Base-by-base conservation (phyloP, 2,329 filamentous ascomycete genomes). In the Paecilomyces formosus region DNA sequence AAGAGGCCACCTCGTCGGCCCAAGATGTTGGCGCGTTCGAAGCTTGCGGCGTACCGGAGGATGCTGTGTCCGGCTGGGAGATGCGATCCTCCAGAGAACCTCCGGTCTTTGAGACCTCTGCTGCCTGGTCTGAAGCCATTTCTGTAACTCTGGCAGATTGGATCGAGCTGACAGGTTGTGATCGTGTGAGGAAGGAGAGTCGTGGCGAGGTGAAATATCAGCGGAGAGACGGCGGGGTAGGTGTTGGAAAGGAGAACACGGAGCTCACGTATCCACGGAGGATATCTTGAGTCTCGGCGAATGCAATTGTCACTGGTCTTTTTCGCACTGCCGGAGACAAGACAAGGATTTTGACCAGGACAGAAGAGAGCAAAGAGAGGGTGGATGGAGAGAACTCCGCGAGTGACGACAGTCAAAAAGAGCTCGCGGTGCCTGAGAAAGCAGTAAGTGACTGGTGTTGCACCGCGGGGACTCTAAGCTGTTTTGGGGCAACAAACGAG, bases 1-100 rank as follows among this genome's bases (percentile, higher is more conserved):
- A 55, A 54, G 62, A 55, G 61, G 65, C 62, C 28, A 76, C 69
- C 60, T 78, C 75, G 62, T 79, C 75, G 52, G 74, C 74, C 74
- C 76, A 78, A 33, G 72, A 75, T 21, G 65, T 65, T 53, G 68
- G 61, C 55, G 61, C 60, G 58, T 63, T 61, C 39, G 39, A 45
- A 59, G 15, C 15, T 11, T 21, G 24, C 33, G 58, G 55, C 54
- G 64, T 75, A 72, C 72, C 71, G 59, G 67, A 62, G 39, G 60
- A 49, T 18, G 70, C 53, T 54, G 65, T 66, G 21, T 75, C 73
- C 24, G 77, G 73, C 58, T 76, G 74, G 45, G 78, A 74, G 61
- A 82, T 76, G 59, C 80, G 79, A 62, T 79, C 78, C 22, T 73
- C 78, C 55, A 82, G 72, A 31, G 78, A 78, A 45, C 71, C 72